phyloP scores from a whole-genome alignment of 2,329 filamentous ascomycete genomes.

The Fusarium nisikadoi region DNA sequence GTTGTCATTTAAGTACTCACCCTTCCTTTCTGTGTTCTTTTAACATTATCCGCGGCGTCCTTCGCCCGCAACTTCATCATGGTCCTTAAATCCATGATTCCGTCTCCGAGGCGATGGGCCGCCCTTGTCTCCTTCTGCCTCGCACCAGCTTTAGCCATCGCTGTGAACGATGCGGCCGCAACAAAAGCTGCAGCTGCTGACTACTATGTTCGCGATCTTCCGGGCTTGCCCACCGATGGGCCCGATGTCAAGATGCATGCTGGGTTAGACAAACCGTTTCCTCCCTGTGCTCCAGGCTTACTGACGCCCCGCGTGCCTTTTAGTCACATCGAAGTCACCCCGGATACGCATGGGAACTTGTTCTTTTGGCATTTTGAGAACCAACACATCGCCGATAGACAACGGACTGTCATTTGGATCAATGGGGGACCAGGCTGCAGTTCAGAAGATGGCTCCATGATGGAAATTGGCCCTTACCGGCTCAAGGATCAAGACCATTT shows the following conservation, averaged over 20 bases:
- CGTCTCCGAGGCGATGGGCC: slow-evolving; percentile 46
- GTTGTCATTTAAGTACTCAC: slow-evolving; percentile 12
- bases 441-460: slow-evolving; percentile 95
- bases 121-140: slow-evolving; percentile 53
- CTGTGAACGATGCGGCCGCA: slow-evolving; percentile 35
- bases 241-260: slow-evolving; percentile 96
- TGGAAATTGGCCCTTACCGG: slow-evolving; percentile 95
- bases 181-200: slow-evolving; percentile 66
- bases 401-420: slow-evolving; percentile 94
- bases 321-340: slow-evolving; percentile 91
- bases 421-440: slow-evolving; percentile 98
- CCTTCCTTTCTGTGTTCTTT: slow-evolving; percentile 12
- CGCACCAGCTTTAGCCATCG: slow-evolving; percentile 51
- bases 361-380: slow-evolving; percentile 99
- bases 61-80: slow-evolving; percentile 38
- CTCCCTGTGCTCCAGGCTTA: slow-evolving; percentile 4
- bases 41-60: slow-evolving; percentile 25
- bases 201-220: slow-evolving; percentile 88
- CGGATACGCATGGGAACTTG: slow-evolving; percentile 87
- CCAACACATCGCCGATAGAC: slow-evolving; percentile 89
- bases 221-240: slow-evolving; percentile 78
- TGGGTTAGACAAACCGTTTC: slow-evolving; percentile 70
- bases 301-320: slow-evolving; percentile 36
- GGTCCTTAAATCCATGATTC: slow-evolving; percentile 41
- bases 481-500: slow-evolving; percentile 79